phyloP scores from a whole-genome alignment of 805 yeast species.

The Yamadazyma ubonensis region DNA sequence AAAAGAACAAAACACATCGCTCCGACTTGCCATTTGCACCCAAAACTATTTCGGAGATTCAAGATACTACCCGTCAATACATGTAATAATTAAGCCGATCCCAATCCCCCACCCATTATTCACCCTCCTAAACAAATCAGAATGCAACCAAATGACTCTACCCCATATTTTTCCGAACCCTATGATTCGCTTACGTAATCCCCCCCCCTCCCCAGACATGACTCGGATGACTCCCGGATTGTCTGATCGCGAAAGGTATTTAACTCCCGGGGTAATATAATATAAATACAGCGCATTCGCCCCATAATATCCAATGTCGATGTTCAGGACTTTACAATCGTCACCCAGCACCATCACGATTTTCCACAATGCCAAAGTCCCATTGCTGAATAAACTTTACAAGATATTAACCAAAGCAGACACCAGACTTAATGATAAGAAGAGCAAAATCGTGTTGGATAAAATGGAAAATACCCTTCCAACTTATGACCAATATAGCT shows the following conservation, averaged over 20 bases:
- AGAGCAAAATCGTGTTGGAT: conserved; percentile 34
- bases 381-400: conserved; percentile 31
- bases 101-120: too few relatives aligned
- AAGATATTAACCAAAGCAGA: conserved; percentile 31
- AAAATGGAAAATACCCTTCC: conserved; percentile 40
- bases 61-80: too few relatives aligned
- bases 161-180: too few relatives aligned
- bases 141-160: neutral
- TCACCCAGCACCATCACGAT: conserved; percentile 42
- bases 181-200: too few relatives aligned
- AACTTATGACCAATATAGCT: conserved; percentile 40
- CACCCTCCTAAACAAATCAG: neutral
- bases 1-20: too few relatives aligned
- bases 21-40: too few relatives aligned
- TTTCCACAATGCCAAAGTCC: conserved; percentile 39
- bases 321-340: conserved; percentile 42
- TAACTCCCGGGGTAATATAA: conserved; percentile 6
- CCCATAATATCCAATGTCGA: conserved; percentile 9
- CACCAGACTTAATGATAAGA: conserved; percentile 27
- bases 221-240: neutral
- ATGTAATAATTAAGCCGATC: too few relatives aligned
- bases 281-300: neutral
- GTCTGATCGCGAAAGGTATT: conserved; percentile 1
- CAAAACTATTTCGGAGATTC: too few relatives aligned
- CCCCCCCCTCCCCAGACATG: too few relatives aligned